Evolutionary conservation across 768 basidiomycete species (phyloP), one percentile per base, ranked within the genome.

Genomic region (Russula virescens): DNA sequence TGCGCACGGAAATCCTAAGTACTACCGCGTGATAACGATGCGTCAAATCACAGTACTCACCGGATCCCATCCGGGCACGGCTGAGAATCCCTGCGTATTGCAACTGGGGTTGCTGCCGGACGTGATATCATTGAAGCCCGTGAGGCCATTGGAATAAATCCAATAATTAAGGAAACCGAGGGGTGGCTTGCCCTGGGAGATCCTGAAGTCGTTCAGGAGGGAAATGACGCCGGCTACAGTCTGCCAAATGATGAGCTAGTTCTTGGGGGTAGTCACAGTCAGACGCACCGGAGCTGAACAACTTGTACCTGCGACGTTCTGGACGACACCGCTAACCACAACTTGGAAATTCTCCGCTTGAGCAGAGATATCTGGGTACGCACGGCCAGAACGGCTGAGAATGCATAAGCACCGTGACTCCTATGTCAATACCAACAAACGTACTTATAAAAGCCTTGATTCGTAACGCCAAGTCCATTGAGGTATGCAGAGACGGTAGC

Each of bases 71-170:
- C 68, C 63, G 8, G 11, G 25, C 5, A 31, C 56, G 11, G 68
- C 71, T 21, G 68, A 54, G 55, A 72, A 72, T 75, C 85, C 84
- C 48, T 72, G 71, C 5, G 79, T 83, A 0, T 79, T 77, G 65
- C 87, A 89, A 19, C 86, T 86, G 3, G 85, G 84, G 69, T 86
- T 87, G 2, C 76, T 76, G 5, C 85, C 86, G 13, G 80, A 80
- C 0, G 74, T 78, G 65, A 88, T 86, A 80, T 69, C 82, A 64
- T 75, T 75, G 61, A 77, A 72, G 25, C 71, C 72, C 3, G 64
- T 52, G 1, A 62, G 60, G 45, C 66, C 70, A 2, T 63, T 66
- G 10, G 66, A 58, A 60, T 75, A 76, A 48, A 77, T 62, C 47
- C 73, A 60, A 16, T 76, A 76, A 66, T 77, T 77, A 10, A 77